phyloP scores from a whole-genome alignment of 352 stramenopile species.

The Pythium phragmitis region DNA sequence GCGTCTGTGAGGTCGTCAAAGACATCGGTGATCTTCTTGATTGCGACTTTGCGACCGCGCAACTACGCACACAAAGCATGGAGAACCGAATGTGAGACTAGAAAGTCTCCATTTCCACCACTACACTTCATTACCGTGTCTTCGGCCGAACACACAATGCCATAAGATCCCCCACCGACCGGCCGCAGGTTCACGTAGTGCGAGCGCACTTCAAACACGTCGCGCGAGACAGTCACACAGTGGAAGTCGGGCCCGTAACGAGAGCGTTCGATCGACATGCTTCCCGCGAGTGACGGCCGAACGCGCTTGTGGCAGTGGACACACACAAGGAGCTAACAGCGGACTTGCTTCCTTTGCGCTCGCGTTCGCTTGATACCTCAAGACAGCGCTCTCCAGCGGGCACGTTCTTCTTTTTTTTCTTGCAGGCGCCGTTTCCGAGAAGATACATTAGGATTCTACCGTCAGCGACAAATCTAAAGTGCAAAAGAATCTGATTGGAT shows the following conservation, averaged over 20 bases:
- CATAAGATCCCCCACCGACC: conserved; percentile 87
- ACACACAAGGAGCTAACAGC: background rate
- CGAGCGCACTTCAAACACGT: conserved; percentile 82
- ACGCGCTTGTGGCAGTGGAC: background rate
- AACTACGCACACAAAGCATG: conserved; percentile 36
- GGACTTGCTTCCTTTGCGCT: background rate
- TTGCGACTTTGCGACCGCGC: conserved; percentile 82
- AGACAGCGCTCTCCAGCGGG: background rate
- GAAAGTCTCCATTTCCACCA: too few relatives aligned
- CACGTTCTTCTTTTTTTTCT: conserved; percentile 3
- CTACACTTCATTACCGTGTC: conserved; percentile 63
- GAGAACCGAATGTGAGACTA: background rate
- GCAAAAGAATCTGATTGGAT: background rate
- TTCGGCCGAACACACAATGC: conserved; percentile 90
- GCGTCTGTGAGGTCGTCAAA: conserved; percentile 92
- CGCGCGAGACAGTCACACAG: conserved; percentile 76
- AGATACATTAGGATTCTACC: conserved; percentile 16
- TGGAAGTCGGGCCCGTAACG: conserved; percentile 80
- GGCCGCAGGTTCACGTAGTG: conserved; percentile 80
- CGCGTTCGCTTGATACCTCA: background rate
- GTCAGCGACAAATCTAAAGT: background rate
- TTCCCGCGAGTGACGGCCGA: background rate
- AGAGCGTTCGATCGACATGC: conserved; percentile 69
- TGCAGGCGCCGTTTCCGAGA: conserved; percentile 11
- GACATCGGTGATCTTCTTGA: conserved; percentile 93